Percentiles rank a stretch among this genome's conserved stretches.
These are phyloP conservation scores for Eutrema yunnanense DNA, from an alignment of 345 rosid species.

Conservation along the genomic window DNA sequence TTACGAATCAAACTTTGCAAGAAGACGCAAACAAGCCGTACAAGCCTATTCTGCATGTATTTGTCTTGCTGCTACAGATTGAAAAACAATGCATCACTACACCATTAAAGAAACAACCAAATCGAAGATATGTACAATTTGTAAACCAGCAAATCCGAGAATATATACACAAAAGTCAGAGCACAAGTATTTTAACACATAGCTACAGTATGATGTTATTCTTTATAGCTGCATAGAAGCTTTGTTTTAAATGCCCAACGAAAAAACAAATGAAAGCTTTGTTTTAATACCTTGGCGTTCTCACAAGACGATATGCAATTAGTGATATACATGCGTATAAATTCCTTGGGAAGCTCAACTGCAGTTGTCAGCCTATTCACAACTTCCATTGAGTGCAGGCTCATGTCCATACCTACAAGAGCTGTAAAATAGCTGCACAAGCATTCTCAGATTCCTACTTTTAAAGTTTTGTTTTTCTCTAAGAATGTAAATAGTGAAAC, in stretches of 20 bases:
- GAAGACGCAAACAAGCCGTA: constrained; percentile 97
- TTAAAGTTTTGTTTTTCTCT: neutral
- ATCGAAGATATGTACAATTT: neutral
- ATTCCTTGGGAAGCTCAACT: constrained; percentile 91
- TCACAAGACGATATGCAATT: constrained; percentile 94
- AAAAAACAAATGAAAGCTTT: constrained; percentile 11
- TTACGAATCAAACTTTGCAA: constrained; percentile 90
- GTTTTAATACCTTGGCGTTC: constrained; percentile 65
- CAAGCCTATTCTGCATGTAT: constrained; percentile 99
- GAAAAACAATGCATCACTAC: constrained; percentile 20
- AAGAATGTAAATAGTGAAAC: neutral
- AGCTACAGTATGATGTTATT: neutral
- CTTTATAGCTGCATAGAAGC: neutral
- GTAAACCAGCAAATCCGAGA: neutral
- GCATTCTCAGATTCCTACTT: constrained; percentile 19
- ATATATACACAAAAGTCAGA: neutral
- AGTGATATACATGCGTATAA: constrained; percentile 83
- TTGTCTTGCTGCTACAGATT: constrained; percentile 66
- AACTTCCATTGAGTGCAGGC: constrained; percentile 98
- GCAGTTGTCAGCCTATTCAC: constrained; percentile 96
- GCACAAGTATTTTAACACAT: neutral
- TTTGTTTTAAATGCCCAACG: neutral
- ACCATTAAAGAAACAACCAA: neutral
- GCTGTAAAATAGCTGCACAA: constrained; percentile 72
- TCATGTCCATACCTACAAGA: constrained; percentile 95